Percentiles rank a stretch among this genome's conserved stretches.
These are phyloP conservation scores for Drechslerella stenobrocha DNA, from an alignment of 2,329 filamentous ascomycete genomes.

Conservation along the genomic window DNA sequence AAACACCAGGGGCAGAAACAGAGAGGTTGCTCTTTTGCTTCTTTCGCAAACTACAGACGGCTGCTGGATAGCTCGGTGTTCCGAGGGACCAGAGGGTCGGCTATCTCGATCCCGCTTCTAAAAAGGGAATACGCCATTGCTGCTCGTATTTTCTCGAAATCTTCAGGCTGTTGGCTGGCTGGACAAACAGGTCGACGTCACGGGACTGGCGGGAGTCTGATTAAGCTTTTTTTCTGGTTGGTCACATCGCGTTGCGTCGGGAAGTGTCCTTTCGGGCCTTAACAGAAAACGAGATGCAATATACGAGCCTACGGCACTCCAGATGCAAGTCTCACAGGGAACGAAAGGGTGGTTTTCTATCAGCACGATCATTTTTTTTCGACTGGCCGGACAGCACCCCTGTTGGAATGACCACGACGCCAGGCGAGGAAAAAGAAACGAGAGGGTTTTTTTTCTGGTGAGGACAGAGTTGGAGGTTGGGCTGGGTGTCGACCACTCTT, in stretches of 20 bases:
- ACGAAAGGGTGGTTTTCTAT: slow-evolving; percentile 49
- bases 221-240: no score
- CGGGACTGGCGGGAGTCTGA: no score
- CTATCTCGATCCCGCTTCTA: slow-evolving; percentile 46
- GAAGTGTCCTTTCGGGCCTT: no score
- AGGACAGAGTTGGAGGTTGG: slow-evolving; percentile 26
- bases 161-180: no score
- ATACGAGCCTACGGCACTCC: no score
- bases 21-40: slow-evolving; percentile 7
- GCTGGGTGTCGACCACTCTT: slow-evolving; percentile 49
- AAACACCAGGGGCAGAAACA: slow-evolving; percentile 5
- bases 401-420: slow-evolving; percentile 38
- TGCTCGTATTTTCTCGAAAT: slow-evolving; percentile 22
- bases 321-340: background rate
- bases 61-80: slow-evolving; percentile 13
- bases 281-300: no score
- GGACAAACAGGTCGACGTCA: no score
- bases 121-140: slow-evolving; percentile 8
- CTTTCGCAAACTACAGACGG: slow-evolving; percentile 11
- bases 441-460: slow-evolving; percentile 6
- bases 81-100: slow-evolving; percentile 19
- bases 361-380: slow-evolving; percentile 53
- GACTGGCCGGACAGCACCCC: slow-evolving; percentile 19
- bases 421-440: slow-evolving; percentile 37
- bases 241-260: no score